Conservation (phyloP, 352 stramenopile species). For the Globisporangium alternatum region DNA sequence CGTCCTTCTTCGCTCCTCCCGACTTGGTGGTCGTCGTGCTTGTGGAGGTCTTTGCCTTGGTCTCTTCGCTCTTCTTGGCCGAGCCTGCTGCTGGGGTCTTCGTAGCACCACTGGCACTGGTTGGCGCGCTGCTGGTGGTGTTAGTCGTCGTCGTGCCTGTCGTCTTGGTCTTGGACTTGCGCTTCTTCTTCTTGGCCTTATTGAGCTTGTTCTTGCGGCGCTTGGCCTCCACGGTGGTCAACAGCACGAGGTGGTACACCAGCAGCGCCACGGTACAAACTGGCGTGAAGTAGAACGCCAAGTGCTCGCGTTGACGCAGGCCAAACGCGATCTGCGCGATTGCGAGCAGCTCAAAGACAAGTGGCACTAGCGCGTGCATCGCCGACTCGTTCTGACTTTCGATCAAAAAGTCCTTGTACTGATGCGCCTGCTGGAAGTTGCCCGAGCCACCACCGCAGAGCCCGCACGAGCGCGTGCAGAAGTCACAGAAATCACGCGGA, state of each 20-base stretch:
- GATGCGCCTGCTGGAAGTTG: conserved; percentile 69
- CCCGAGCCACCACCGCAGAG: conserved; percentile 75
- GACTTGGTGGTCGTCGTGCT: background rate
- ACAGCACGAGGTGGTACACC: conserved; percentile 49
- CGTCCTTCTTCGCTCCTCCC: conserved; percentile 24
- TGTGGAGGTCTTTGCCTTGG: background rate
- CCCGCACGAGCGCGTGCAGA: conserved; percentile 70
- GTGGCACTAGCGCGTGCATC: conserved; percentile 55
- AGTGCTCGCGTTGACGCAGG: conserved; percentile 38
- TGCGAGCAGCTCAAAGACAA: conserved; percentile 47
- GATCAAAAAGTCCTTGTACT: conserved; percentile 73
- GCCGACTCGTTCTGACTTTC: conserved; percentile 52
- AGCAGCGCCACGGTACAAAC: conserved; percentile 40
- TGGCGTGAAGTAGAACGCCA: conserved; percentile 52
- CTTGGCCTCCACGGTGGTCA: conserved; percentile 50
- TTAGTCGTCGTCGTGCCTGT: background rate
- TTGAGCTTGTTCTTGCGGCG: conserved; percentile 52
- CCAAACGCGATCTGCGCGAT: conserved; percentile 40
- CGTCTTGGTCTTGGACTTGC: conserved; percentile 33
- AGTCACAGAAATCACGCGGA: conserved; percentile 64
- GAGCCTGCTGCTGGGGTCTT: background rate
- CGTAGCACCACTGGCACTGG: background rate
- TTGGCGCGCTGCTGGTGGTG: conserved; percentile 7
- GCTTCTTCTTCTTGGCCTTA: conserved; percentile 61
- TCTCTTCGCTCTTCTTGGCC: background rate